Percentiles rank a stretch among this genome's conserved stretches.
Evolutionary conservation across 495 filamentous ascomycete species (phyloP).

Genomic region (Aspergillus avenaceus): DNA sequence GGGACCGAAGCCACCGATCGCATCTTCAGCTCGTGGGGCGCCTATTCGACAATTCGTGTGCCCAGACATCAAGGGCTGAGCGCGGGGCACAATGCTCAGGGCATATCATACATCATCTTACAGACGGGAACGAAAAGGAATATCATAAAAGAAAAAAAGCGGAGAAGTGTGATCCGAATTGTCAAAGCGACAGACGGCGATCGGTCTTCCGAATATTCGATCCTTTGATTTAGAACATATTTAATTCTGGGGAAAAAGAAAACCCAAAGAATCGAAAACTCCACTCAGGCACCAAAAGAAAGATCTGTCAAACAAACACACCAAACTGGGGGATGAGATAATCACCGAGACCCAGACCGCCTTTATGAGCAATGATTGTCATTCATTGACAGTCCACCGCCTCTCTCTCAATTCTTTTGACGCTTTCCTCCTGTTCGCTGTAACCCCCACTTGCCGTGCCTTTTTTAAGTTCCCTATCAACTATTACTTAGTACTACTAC

Average conservation of each 20-base stretch:
- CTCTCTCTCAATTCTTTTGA: constrained; percentile 1
- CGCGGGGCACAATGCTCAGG: constrained; percentile 11
- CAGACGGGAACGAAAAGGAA: constrained; percentile 9
- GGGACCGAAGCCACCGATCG: constrained; percentile 11
- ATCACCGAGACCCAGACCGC: too few relatives aligned
- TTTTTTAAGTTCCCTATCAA: background rate
- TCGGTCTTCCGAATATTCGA: too few relatives aligned
- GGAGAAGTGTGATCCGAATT: background rate
- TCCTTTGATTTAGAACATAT: background rate
- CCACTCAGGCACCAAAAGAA: constrained; percentile 3
- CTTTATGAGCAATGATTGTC: background rate
- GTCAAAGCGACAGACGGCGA: too few relatives aligned
- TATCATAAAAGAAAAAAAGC: background rate
- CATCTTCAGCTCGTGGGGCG: constrained; percentile 12
- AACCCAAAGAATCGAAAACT: background rate
- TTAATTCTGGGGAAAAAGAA: background rate
- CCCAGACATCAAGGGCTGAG: constrained; percentile 8
- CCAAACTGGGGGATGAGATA: background rate
- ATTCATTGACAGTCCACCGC: background rate
- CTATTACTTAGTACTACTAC: too few relatives aligned
- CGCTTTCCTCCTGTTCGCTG: background rate
- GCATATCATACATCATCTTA: constrained; percentile 8
- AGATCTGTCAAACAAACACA: background rate
- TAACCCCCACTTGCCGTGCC: background rate
- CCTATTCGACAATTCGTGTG: constrained; percentile 16